phyloP scores from a whole-genome alignment of 371 early-diverging fungal species.

The Saksenaea oblongispora region DNA sequence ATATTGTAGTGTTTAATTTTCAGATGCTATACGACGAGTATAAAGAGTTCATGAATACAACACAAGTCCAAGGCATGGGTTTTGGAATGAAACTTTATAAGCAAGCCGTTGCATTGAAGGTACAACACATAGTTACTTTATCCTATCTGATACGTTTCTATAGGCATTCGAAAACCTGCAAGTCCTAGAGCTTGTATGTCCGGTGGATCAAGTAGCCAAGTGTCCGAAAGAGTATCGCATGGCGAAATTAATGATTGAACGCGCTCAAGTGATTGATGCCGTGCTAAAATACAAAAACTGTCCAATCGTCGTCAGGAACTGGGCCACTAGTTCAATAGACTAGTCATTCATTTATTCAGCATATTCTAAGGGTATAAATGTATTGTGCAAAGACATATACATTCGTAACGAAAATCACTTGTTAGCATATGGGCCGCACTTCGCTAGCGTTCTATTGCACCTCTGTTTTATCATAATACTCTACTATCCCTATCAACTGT shows the following conservation, averaged over 20 bases:
- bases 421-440: no score
- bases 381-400: no score
- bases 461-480: no score
- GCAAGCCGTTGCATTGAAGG: slow-evolving; percentile 82
- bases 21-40: slow-evolving; percentile 94
- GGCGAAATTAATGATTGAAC: slow-evolving; percentile 76
- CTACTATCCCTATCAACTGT: no score
- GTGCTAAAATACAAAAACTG: slow-evolving; percentile 59
- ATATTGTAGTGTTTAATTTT: slow-evolving; percentile 82
- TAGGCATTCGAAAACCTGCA: slow-evolving; percentile 79
- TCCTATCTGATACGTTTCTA: background rate
- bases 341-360: no score
- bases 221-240: slow-evolving; percentile 87
- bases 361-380: no score
- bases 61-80: slow-evolving; percentile 55
- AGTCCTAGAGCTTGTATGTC: slow-evolving; percentile 69
- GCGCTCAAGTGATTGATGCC: slow-evolving; percentile 67
- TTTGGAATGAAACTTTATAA: slow-evolving; percentile 75
- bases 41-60: slow-evolving; percentile 72
- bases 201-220: slow-evolving; percentile 56
- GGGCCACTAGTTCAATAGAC: slow-evolving; percentile 37
- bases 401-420: no score
- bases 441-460: no score
- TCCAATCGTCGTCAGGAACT: slow-evolving; percentile 54
- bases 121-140: slow-evolving; percentile 22